Evolutionary conservation across 2,329 filamentous ascomycete genomes (phyloP), one percentile per base, ranked within the genome.

Genomic region (Colletotrichum sansevieriae): DNA sequence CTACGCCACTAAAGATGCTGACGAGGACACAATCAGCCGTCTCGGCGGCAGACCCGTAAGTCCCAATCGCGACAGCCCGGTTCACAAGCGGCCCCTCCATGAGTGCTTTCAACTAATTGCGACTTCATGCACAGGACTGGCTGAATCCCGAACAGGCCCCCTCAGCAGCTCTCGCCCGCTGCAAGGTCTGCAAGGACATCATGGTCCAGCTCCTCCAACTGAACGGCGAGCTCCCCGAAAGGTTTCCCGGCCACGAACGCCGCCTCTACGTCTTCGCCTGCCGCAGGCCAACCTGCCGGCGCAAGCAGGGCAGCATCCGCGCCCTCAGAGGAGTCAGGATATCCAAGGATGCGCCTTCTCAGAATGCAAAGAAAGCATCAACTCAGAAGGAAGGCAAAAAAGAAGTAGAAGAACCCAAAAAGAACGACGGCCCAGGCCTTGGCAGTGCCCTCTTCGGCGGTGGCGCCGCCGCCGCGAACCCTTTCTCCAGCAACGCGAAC

Each of bases 161-260:
- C 8, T 92, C 93, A 1, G 92, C 92, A 25, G 84, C 90, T 1
- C 86, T 97, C 10, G 94, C 92, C 22, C 91, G 90, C 80, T 99
- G 96, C 83, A 94, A 92, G 80, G 87, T 92, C 72, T 99, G 96
- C 88, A 92, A 94, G 73, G 88, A 90, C 60, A 81, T 93, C 60
- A 94, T 98, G 88, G 90, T 89, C 1, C 86, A 98, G 11, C 87
- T 99, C 3, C 87, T 99, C 54, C 94, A 99, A 79, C 87, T 99
- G 33, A 94, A 99, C 79, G 95, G 90, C 74, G 94, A 98, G 77
- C 86, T 98, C 3, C 95, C 94, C 13, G 92, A 95, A 63, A 87
- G 89, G 56, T 98, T 97, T 75, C 92, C 94, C 2, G 90, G 91
- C 64, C 93, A 98, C 79, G 94, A 98, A 75, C 87, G 96, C 73